These are phyloP conservation scores for Cephaloascus fragrans DNA, from an alignment of 805 yeast species.

Conservation along the genomic window DNA sequence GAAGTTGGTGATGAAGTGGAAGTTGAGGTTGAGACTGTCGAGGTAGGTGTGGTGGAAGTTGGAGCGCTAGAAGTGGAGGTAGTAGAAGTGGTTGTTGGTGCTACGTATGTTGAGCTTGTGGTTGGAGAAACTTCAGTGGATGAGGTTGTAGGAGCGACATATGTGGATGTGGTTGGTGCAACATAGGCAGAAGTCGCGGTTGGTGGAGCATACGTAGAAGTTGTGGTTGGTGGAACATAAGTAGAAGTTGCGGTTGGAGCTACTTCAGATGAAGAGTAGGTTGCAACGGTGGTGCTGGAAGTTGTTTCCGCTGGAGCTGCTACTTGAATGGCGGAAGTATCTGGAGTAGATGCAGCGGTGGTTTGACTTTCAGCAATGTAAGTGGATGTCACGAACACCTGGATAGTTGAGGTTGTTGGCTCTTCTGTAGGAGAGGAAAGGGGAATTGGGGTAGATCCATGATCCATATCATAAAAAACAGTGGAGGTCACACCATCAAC, in stretches of 20 bases:
- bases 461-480: not conserved
- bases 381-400: not conserved
- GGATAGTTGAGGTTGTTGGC: not conserved
- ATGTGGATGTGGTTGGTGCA: not conserved
- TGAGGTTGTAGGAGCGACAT: conserved; percentile 1
- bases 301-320: no score
- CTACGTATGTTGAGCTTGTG: not conserved
- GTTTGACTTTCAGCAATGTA: not conserved
- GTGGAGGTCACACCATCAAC: not conserved
- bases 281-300: not conserved
- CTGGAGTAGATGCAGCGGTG: not conserved
- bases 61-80: conserved; percentile 1
- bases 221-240: not conserved
- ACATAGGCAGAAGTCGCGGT: not conserved
- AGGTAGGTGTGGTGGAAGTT: conserved; percentile 6
- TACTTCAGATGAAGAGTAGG: not conserved
- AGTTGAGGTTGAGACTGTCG: conserved; percentile 4
- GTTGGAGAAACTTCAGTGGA: conserved; percentile 3
- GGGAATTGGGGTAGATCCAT: not conserved
- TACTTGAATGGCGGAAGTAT: no score
- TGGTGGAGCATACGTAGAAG: not conserved
- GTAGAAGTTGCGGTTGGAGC: not conserved
- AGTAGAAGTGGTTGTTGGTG: conserved; percentile 1
- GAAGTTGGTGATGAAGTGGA: conserved; percentile 1
- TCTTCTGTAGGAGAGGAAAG: not conserved